Evolutionary conservation across 1,284 basidiomycete genomes (phyloP), one percentile per base, ranked within the genome.

Genomic region (Tilletia setariae): DNA sequence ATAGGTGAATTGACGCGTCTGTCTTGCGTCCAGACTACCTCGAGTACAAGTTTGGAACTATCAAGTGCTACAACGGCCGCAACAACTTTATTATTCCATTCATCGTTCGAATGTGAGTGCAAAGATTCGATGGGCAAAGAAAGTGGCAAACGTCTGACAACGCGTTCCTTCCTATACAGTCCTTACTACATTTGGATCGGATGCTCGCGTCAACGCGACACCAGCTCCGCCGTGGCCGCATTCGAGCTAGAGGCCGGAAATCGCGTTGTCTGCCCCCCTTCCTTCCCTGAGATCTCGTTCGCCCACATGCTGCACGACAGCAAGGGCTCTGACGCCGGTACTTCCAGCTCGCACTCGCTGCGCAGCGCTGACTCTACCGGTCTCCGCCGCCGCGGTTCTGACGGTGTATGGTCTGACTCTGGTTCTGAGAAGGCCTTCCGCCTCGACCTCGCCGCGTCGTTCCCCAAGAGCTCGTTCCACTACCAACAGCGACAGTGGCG

Each of bases 181-280:
- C 89, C 88, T 0, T 89, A 88, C 83, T 92, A 92, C 81, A 89
- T 91, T 76, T 91, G 90, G 88, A 85, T 92, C 42, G 90, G 90
- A 19, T 89, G 89, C 68, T 87, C 88, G 32, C 87, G 90, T 35
- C 83, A 86, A 21, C 87, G 88, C 67, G 88, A 90, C 75, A 87
- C 89, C 19, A 87, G 87, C 6, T 83, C 84, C 13, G 86, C 87
- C 43, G 85, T 87, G 64, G 86, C 89, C 73, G 88, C 88, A 0
- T 91, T 90, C 76, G 89, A 90, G 77, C 84, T 89, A 30, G 89
- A 91, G 68, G 86, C 89, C 4, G 90, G 90, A 43, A 91, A 91
- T 82, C 74, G 78, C 15, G 74, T 80, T 30, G 76, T 77, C 15
- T 77, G 79, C 19, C 79, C 85, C 53, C 71, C 80, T 68, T 74